Base-by-base conservation (phyloP, 352 stramenopile genomes). In the Discostella stelligera region DNA sequence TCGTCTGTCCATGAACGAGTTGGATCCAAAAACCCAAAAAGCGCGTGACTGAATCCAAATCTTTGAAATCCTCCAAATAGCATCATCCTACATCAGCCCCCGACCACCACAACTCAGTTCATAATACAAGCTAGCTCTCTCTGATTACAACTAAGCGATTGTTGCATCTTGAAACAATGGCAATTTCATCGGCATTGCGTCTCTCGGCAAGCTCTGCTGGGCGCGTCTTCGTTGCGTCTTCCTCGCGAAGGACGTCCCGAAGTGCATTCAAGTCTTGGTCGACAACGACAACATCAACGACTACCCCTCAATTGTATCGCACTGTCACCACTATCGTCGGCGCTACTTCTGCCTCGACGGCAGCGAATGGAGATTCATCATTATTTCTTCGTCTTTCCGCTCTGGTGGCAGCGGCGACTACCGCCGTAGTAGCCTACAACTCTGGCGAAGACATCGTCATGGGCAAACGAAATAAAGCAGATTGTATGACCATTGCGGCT, bases 401-500 rank as follows among this genome's bases (percentile, higher is more conserved):
- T 50, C 23, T 63, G 27, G 72, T 27, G 14, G 71, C 30, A 16
- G 50, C 52, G 13, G 16, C 27, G 27, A 37, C 23, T 13, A 44
- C 37, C 37, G 13, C 37, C 13, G 37, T 14, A 14, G 37, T 44
- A 1, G 37, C 37, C 11, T 44, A 44, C 37, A 44, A 44, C 27
- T 32, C 27, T 44, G 37, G 37, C 37, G 37, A 14, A 10, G 37
- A 44, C 1, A 44, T 44, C 13, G 27, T 32, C 27, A 44, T 44
- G 9, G 50, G 21, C n/a, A 50, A 32, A 46, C 27, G 32, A n/a
- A 25, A 73, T 9, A 73, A 55, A 65, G 60, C 76, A 44, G 59
- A 75, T 52, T 83, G 76, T 63, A 66, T 53, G 18, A 65, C 68
- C 5, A 83, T 83, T 71, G 62, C 76, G 9, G 76, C 68, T 0